Base-by-base conservation (phyloP, 345 rosid genomes). In the Hibiscus trionum region DNA sequence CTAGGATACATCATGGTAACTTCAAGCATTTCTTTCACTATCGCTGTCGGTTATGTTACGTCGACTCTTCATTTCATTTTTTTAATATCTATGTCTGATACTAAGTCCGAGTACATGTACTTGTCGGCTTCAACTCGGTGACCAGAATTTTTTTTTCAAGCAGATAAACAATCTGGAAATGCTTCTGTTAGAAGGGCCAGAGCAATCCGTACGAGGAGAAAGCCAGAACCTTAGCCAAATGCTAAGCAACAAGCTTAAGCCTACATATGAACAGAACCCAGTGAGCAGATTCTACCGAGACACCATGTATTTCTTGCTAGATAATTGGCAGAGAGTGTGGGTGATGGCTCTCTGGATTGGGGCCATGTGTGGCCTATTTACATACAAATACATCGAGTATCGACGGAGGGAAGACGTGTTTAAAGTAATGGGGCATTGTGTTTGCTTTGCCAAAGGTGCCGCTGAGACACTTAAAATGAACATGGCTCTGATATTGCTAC, bases 251-350 rank as follows among this genome's bases (percentile, higher is more conserved):
- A 87, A 84, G 80, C 92, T 91, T 33, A 85, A 85, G 84, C 90
- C 92, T 2, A 80, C 86, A 29, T 29, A 76, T 16, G 82, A 85
- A 60, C 73, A 77, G 12, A 91, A 80, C 72, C 91, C 88, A 5
- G 16, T 87, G 17, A 82, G 73, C 55, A 76, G 88, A 78, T 84
- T 83, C 77, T 73, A 72, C 66, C 62, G 81, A 42, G 58, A 76
- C 35, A 64, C 80, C 46, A 82, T 73, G 71, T 88, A 86, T 82
- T 86, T 88, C 64, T 33, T 89, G 37, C 56, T 84, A 16, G 97
- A 91, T 74, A 91, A 91, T 49, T 88, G 97, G 94, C 77, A 87
- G 75, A 82, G 97, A 73, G 85, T 84, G 44, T 91, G 94, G 97
- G 90, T 91, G 8, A 65, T 88, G 76, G 85, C 76, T 1, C 50